Conservation (phyloP, 192 early-diverging fungal species). For the Linnemannia exigua region DNA sequence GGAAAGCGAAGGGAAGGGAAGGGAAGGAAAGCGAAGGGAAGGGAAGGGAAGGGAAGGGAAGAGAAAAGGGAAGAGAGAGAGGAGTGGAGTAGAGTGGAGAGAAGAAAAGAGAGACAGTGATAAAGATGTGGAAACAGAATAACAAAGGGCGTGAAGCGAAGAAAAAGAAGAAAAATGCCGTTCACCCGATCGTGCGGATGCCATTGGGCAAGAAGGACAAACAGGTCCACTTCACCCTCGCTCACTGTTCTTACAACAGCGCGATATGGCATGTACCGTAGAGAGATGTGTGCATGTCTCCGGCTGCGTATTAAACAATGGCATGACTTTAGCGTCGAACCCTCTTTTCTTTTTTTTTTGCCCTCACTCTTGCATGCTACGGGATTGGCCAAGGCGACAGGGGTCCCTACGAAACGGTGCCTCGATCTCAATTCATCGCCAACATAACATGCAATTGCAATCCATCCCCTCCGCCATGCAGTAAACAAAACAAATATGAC, state of each 20-base stretch:
- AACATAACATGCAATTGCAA: background rate
- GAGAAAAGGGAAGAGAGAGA: background rate
- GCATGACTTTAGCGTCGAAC: background rate
- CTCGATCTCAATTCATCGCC: background rate
- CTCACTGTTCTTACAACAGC: background rate
- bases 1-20: background rate
- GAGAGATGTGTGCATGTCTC: too few relatives aligned
- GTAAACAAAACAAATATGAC: background rate
- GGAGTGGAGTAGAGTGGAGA: background rate
- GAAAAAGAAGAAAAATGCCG: background rate
- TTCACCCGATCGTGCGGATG: background rate
- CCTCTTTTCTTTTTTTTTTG: background rate
- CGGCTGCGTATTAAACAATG: too few relatives aligned
- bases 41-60: background rate
- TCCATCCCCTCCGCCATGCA: background rate
- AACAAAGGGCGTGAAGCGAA: too few relatives aligned
- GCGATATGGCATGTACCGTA: background rate
- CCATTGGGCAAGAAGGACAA: background rate
- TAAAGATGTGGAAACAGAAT: too few relatives aligned
- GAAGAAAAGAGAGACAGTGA: too few relatives aligned
- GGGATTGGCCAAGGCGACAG: background rate
- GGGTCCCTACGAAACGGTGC: background rate
- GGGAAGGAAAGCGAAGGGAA: background rate
- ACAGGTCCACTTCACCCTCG: background rate
- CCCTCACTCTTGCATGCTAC: too few relatives aligned